phyloP scores from a whole-genome alignment of 2,329 filamentous ascomycete genomes.

The Hypoxylon sp. region DNA sequence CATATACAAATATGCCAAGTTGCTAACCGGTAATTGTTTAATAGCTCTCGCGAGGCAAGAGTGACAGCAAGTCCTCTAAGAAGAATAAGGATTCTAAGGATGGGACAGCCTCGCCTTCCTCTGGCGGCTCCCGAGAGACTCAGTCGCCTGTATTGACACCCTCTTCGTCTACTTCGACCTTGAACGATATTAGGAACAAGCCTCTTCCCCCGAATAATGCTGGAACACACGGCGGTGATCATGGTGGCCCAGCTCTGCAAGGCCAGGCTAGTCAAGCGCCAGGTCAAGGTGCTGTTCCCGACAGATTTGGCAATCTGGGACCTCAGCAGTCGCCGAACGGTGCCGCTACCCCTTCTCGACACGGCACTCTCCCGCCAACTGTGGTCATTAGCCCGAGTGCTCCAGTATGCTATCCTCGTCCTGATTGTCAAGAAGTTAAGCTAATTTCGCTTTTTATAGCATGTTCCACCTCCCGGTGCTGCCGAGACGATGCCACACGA shows the following conservation, averaged over 20 bases:
- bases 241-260: slow-evolving; percentile 59
- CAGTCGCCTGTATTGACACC: slow-evolving; percentile 81
- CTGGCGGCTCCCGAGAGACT: slow-evolving; percentile 66
- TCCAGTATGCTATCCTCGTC: slow-evolving; percentile 73
- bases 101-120: slow-evolving; percentile 85
- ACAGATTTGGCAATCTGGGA: slow-evolving; percentile 57
- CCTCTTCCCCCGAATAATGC: slow-evolving; percentile 74
- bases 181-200: slow-evolving; percentile 90
- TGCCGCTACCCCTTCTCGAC: slow-evolving; percentile 73
- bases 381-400: slow-evolving; percentile 96
- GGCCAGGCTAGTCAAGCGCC: slow-evolving; percentile 56
- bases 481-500: slow-evolving; percentile 99
- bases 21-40: slow-evolving; percentile 67
- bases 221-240: slow-evolving; percentile 60
- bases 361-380: slow-evolving; percentile 80
- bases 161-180: slow-evolving; percentile 88
- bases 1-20: slow-evolving; percentile 14
- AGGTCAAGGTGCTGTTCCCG: slow-evolving; percentile 53
- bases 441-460: slow-evolving; percentile 66
- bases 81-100: slow-evolving; percentile 81
- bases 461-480: slow-evolving; percentile 91
- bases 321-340: slow-evolving; percentile 65
- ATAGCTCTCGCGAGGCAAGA: slow-evolving; percentile 93
- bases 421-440: slow-evolving; percentile 29
- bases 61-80: slow-evolving; percentile 84